Conservation (phyloP, 2,329 filamentous ascomycete species). For the Ophiostoma triangulosporum region DNA sequence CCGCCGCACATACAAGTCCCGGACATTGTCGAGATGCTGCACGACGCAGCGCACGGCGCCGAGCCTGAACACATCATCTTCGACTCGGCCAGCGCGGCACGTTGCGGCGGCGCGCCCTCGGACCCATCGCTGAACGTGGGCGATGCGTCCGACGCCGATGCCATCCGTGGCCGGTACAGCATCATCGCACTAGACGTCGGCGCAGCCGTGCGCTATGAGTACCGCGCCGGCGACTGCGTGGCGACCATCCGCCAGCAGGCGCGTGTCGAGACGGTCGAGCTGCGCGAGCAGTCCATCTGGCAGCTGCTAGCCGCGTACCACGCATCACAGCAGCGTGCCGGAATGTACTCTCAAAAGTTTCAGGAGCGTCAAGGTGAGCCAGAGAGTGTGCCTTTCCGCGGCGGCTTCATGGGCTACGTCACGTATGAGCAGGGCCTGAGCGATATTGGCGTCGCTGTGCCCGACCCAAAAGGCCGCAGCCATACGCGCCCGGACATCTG, state of each 20-base stretch:
- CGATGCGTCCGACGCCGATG: slow-evolving; percentile 2
- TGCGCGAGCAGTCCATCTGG: slow-evolving; percentile 29
- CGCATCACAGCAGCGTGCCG: slow-evolving; percentile 11
- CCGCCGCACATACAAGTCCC: slow-evolving; percentile 34
- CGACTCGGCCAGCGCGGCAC: slow-evolving; percentile 45
- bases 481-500: slow-evolving; percentile 51
- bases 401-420: slow-evolving; percentile 72
- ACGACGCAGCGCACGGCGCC: slow-evolving; percentile 1
- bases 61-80: slow-evolving; percentile 37
- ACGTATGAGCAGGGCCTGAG: slow-evolving; percentile 72
- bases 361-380: too few species aligned
- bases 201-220: slow-evolving; percentile 42
- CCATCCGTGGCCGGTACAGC: slow-evolving; percentile 49
- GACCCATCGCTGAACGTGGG: background rate
- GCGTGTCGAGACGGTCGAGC: slow-evolving; percentile 13
- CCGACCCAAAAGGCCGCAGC: slow-evolving; percentile 11
- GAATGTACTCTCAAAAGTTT: background rate
- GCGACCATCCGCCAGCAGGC: slow-evolving; percentile 19
- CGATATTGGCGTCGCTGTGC: slow-evolving; percentile 35
- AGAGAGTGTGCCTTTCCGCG: slow-evolving; percentile 49
- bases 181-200: slow-evolving; percentile 57
- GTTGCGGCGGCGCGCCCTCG: slow-evolving; percentile 6
- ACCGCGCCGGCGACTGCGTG: slow-evolving; percentile 35
- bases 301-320: slow-evolving; percentile 36
- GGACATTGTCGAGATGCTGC: slow-evolving; percentile 39